Base-by-base conservation (phyloP, 805 yeast species). In the Saccharomycopsis capsularis region DNA sequence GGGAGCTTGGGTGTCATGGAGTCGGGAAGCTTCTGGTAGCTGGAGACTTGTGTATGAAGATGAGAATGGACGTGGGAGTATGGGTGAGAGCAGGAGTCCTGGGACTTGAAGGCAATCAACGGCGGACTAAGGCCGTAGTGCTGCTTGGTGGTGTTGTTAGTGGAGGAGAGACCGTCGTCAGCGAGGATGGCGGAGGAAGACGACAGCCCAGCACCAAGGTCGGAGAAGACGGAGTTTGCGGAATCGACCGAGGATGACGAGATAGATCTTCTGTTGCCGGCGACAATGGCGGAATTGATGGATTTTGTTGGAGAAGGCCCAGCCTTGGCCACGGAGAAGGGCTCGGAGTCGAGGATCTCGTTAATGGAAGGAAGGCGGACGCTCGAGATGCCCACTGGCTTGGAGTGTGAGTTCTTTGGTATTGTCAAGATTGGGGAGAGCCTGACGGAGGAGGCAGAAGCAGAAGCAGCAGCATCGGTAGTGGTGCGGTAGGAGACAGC, bases 331-430 rank as follows among this genome's bases (percentile, higher is more conserved):
- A 38, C 30, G 11, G 44, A 7, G 13, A 48, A 38, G 15, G 47
- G 29, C 34, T 42, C 36, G 3, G 47, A 21, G 34, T 49, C 48
- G 23, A 53, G 38, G 4, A 51, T 44, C 37, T 45, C 52, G 23
- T 42, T 47, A 18, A 53, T 53, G 5, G 54, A 53, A 2, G 56
- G 56, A 22, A 53, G 44, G 9, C 46, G 27, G 5, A 50, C 27
- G n/a, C 29, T 16, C 25, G 37, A 30, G 13, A 34, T 6, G 1
- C 6, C 24, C 9, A 4, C 25, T 11, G 37, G 9, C 2, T 29
- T 40, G 29, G 23, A 29, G 22, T 25, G n/a, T 16, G 42, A 11
- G 30, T 22, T 39, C 25, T 45, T 50, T 13, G 47, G 46, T 32
- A 39, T 35, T 7, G 52, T 25, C 5, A 40, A 29, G n/a, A 51